Evolutionary conservation across 768 basidiomycete genomes (phyloP), one percentile per base, ranked within the genome.

Genomic region (Mycena venus): DNA sequence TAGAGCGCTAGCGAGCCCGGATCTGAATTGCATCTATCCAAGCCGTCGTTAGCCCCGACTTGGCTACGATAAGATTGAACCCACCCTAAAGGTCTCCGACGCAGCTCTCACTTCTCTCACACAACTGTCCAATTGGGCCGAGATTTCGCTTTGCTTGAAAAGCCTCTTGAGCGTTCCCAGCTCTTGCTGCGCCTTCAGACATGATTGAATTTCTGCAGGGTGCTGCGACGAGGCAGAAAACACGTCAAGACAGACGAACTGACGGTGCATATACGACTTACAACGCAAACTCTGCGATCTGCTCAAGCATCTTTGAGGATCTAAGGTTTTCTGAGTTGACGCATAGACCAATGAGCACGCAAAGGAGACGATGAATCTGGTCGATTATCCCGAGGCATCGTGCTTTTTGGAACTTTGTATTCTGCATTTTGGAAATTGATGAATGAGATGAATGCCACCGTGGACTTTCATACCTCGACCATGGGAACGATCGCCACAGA

Each of bases 101-200:
- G 67, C 56, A 7, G 29, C 27, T 21, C 9, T 59, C 21, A 68
- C 21, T 25, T 59, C 40, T 36, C 14, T 9, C 40, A 59, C 56
- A 49, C 55, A 68, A 23, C 7, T 11, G 5, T 60, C 67, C 42
- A 68, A 25, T 23, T 59, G 67, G 10, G 40, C 42, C 12, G 40
- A 25, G 15, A 68, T 58, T 60, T 68, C 67, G 56, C 56, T 47
- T 31, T 68, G 55, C 32, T 68, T 68, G 21, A 68, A 60, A 27
- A 68, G 17, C 19, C 66, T 23, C 55, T 56, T 67, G 66, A 67
- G 21, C 15, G 10, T 55, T 42, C 66, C 66, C 8, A 67, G 53
- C 6, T 42, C 66, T 23, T 31, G 53, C 19, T 67, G 51, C 3
- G 51, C 25, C 40, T 14, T 44, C 23, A 67, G 47, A 42, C 36